These are phyloP conservation scores for Suhomyces choctaworum DNA, from an alignment of 1,139 yeast genomes.

Conservation along the genomic window DNA sequence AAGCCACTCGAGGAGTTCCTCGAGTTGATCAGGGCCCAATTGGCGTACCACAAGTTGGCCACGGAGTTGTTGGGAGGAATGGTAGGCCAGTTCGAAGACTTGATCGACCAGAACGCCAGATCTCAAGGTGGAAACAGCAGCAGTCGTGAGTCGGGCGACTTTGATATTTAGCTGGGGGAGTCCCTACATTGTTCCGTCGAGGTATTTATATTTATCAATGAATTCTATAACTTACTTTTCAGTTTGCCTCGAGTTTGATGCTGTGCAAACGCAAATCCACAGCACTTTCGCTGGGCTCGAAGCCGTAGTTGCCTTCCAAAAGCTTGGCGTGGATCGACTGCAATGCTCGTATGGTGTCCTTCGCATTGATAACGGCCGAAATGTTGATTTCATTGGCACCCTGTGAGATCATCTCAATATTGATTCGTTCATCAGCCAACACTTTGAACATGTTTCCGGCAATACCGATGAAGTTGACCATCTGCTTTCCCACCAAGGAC, in stretches of 20 bases:
- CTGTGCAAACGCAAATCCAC: constrained; percentile 41
- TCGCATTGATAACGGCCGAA: constrained; percentile 87
- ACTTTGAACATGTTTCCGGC: constrained; percentile 98
- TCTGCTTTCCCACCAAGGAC: constrained; percentile 92
- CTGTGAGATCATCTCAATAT: constrained; percentile 96
- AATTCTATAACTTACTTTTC: neutral
- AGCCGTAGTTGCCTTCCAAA: constrained; percentile 47
- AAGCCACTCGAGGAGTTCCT: constrained; percentile 69
- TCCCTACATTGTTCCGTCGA: neutral
- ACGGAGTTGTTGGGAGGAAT: constrained; percentile 66
- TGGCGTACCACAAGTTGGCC: constrained; percentile 80
- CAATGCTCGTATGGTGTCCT: constrained; percentile 81
- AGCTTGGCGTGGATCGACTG: constrained; percentile 80
- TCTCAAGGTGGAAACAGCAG: constrained; percentile 19
- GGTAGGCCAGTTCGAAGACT: constrained; percentile 62
- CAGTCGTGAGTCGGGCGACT: constrained; percentile 44
- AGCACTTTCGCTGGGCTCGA: constrained; percentile 34
- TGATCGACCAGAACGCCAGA: constrained; percentile 50
- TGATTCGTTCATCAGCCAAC: constrained; percentile 86
- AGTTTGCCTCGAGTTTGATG: constrained; percentile 17
- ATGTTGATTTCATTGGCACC: constrained; percentile 98
- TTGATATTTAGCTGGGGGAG: constrained; percentile 44
- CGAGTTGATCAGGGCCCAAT: constrained; percentile 76
- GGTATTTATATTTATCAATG: constrained; percentile 1
- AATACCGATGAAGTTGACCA: constrained; percentile 95